Conservation (phyloP, 1,284 basidiomycete species). For the Dichomitus squalens region DNA sequence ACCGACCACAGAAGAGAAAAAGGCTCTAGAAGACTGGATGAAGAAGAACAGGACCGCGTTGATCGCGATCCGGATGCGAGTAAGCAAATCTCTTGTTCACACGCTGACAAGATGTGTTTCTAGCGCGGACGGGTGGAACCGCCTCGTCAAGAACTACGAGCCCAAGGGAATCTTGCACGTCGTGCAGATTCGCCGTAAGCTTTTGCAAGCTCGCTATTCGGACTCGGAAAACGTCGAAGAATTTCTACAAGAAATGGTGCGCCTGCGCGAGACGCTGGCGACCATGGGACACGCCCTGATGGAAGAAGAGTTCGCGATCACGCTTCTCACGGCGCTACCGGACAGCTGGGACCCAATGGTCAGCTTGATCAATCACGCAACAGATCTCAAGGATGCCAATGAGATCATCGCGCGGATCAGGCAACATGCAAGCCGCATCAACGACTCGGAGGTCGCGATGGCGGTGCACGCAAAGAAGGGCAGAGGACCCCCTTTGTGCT, state of each 20-base stretch:
- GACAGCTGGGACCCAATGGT: slow-evolving; percentile 40
- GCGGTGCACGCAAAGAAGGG: too few species aligned
- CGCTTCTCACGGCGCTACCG: slow-evolving; percentile 38
- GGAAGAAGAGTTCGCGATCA: slow-evolving; percentile 39
- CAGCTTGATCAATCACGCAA: slow-evolving; percentile 22
- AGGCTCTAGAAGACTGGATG: background rate
- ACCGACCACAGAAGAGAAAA: background rate
- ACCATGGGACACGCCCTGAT: slow-evolving; percentile 14
- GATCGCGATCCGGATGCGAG: slow-evolving; percentile 1
- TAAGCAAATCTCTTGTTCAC: background rate
- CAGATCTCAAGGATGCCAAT: slow-evolving; percentile 25
- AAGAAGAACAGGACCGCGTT: slow-evolving; percentile 1
- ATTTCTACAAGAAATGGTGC: slow-evolving; percentile 31
- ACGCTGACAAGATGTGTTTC: background rate
- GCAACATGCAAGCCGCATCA: slow-evolving; percentile 24
- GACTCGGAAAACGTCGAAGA: slow-evolving; percentile 34
- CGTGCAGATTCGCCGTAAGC: slow-evolving; percentile 26
- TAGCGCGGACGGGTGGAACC: slow-evolving; percentile 24
- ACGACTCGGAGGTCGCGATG: background rate
- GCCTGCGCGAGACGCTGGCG: slow-evolving; percentile 25
- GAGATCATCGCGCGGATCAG: slow-evolving; percentile 37
- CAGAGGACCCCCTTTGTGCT: too few species aligned
- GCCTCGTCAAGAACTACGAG: slow-evolving; percentile 31
- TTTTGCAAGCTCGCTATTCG: slow-evolving; percentile 28
- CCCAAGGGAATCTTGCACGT: slow-evolving; percentile 30